These are phyloP conservation scores for Phialophora expanda DNA, from an alignment of 2,329 filamentous ascomycete genomes.

Conservation along the genomic window DNA sequence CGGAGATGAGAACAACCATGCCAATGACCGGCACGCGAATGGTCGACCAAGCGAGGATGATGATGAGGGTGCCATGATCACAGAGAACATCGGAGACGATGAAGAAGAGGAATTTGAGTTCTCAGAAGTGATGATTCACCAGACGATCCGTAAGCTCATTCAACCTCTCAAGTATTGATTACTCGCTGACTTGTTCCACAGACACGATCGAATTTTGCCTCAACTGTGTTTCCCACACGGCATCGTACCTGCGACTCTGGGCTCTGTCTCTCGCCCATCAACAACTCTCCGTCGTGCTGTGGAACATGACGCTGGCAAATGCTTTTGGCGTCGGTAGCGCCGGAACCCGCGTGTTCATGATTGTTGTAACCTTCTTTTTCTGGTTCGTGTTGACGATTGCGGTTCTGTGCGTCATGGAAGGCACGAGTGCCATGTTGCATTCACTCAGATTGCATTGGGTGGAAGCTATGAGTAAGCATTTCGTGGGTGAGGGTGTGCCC, in stretches of 20 bases:
- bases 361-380: conserved; percentile 80
- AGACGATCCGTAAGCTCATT: conserved; percentile 80
- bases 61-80: conserved; percentile 85
- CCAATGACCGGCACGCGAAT: conserved; percentile 50
- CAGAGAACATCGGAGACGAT: conserved; percentile 75
- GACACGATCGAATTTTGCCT: conserved; percentile 79
- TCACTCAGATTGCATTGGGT: conserved; percentile 92
- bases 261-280: conserved; percentile 96
- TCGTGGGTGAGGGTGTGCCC: conserved; percentile 84
- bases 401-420: conserved; percentile 92
- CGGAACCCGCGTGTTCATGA: conserved; percentile 71
- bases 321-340: conserved; percentile 71
- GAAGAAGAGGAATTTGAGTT: conserved; percentile 98
- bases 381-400: conserved; percentile 87
- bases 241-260: conserved; percentile 98
- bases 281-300: conserved; percentile 93
- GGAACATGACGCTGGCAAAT: conserved; percentile 89
- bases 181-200: conserved; percentile 7
- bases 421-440: conserved; percentile 94
- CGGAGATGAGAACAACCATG: conserved; percentile 49
- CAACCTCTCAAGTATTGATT: neutral
- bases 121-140: conserved; percentile 96
- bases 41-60: conserved; percentile 74
- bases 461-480: conserved; percentile 97
- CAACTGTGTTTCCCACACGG: conserved; percentile 98